phyloP scores from a whole-genome alignment of 139 green algal species.

The Zygnema circumcarinatum region DNA sequence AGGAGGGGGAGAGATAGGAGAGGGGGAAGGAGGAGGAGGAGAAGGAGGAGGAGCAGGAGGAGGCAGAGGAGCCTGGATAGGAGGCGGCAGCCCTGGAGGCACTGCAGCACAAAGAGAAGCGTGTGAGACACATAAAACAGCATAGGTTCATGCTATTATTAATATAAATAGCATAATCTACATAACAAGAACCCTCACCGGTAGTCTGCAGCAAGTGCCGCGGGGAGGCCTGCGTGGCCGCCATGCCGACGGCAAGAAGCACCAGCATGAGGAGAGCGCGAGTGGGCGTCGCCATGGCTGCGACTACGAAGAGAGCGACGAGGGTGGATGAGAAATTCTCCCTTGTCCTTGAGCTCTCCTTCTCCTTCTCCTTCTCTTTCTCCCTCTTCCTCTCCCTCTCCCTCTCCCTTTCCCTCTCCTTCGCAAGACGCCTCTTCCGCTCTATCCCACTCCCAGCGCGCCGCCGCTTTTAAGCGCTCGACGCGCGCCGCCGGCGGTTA shows the following conservation, averaged over 20 bases:
- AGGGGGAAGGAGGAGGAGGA: too few relatives aligned
- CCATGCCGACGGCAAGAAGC: background rate
- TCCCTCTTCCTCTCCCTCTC: background rate
- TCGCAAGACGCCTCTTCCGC: too few relatives aligned
- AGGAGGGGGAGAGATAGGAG: too few relatives aligned
- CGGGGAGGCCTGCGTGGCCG: background rate
- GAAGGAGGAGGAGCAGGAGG: too few relatives aligned
- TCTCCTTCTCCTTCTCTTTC: background rate
- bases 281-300: background rate
- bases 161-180: background rate
- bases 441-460: too few relatives aligned
- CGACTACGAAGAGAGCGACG: background rate
- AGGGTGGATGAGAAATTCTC: background rate
- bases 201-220: background rate
- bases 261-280: background rate
- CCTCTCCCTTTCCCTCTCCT: background rate
- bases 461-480: too few relatives aligned
- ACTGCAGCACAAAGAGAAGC: too few relatives aligned
- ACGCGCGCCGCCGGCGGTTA: too few relatives aligned
- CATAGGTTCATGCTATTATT: too few relatives aligned
- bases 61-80: too few relatives aligned
- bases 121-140: too few relatives aligned
- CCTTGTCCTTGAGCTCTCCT: background rate
- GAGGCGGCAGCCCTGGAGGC: too few relatives aligned
- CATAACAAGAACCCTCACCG: background rate